Conservation (phyloP, 768 basidiomycete genomes). For the Mycena chlorophos region DNA sequence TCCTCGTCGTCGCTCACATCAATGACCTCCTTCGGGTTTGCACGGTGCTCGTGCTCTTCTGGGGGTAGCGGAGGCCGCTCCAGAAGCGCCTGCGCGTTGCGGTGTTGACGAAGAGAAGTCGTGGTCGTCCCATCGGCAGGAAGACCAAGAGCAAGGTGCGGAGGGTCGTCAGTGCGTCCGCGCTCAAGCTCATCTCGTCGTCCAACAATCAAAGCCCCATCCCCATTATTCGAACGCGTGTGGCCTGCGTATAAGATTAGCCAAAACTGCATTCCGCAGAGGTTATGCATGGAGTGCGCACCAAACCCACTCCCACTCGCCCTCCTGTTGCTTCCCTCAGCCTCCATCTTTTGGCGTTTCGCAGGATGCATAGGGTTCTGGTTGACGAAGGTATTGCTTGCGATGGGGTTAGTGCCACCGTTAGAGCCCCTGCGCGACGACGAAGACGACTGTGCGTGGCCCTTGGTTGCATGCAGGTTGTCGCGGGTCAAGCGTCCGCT, state of each 20-base stretch:
- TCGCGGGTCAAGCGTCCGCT: background rate
- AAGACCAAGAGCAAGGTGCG: no score
- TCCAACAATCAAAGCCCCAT: no score
- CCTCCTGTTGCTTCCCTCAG: background rate
- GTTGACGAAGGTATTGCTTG: background rate
- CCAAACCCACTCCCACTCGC: background rate
- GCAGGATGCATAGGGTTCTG: background rate
- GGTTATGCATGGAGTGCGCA: no score
- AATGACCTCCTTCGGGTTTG: background rate
- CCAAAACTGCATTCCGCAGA: no score
- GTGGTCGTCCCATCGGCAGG: no score
- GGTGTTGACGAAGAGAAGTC: no score
- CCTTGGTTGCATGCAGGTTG: background rate
- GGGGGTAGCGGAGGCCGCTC: conserved; percentile 4
- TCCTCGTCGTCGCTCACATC: background rate
- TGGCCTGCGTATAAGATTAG: no score
- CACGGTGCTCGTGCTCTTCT: background rate
- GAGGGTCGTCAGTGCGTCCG: no score
- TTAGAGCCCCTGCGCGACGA: background rate
- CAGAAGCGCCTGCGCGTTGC: no score
- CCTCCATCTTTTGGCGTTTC: background rate
- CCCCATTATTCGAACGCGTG: no score
- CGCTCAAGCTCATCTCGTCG: no score
- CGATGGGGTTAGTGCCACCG: background rate
- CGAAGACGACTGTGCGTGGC: no score